Base-by-base conservation (phyloP, 768 basidiomycete species). In the Panaeolus papilionaceus region DNA sequence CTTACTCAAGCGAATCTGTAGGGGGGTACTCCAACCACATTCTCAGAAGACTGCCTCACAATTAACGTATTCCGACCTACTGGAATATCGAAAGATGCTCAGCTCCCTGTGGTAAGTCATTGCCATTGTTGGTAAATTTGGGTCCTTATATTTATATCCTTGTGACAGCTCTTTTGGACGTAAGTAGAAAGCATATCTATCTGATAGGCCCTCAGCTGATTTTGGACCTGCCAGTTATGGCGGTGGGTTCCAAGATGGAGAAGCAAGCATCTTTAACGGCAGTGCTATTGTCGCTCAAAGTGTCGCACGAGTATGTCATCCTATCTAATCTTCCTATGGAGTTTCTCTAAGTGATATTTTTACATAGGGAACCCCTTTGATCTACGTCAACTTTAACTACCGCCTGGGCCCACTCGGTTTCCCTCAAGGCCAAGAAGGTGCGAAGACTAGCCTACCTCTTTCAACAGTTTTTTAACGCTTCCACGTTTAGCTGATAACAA, bases 41-140 rank as follows among this genome's bases (percentile, higher is more conserved):
- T 75, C 45, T 85, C 86, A 23, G 88, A 90, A 72, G 88, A 89
- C 68, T 89, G 87, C 71, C 75, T 90, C 62, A 87, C 86, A 23
- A 77, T 89, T 63, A 89, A 89, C 70, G 76, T 90, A 5, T 86
- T 85, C 65, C 78, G 86, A 23, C 88, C 89, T 0, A 77, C 82
- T 0, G 80, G 81, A 11, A 63, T 77, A 11, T 49, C 49, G 4
- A 4, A 71, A 1, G 71, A 72, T 62, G 75, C 77, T 2, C 75
- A 74, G 44, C 72, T 85, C 6, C 83, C 84, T 12, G 78, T 85
- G 54, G 82, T 83, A 66, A 70, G 79, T 72, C 38, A 28, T 18
- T 51, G 16, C 38, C 54, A 14, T 58, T 44, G 28, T 11, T 51
- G 62, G 11, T 18, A 14, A 12, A 49, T 23, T 18, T 40, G 42